Conservation (phyloP, 495 filamentous ascomycete species). For the Daldinia decipiens region DNA sequence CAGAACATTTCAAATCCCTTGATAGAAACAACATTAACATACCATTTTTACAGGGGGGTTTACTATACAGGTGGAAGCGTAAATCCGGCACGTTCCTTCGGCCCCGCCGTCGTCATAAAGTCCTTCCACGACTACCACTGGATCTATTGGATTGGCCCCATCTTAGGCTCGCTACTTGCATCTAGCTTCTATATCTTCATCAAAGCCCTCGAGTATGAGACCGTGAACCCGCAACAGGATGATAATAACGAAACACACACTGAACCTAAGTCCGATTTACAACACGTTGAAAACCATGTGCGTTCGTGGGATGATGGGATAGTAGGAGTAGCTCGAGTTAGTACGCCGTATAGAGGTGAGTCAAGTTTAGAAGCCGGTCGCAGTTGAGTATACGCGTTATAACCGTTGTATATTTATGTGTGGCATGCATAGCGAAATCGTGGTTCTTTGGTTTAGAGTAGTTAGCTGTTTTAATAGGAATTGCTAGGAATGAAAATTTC, state of each 20-base stretch:
- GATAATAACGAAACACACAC: background rate
- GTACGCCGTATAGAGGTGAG: conserved; percentile 10
- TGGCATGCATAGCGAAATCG: background rate
- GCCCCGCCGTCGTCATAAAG: conserved; percentile 65
- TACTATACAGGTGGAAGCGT: conserved; percentile 70
- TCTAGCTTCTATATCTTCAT: conserved; percentile 74
- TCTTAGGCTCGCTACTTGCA: conserved; percentile 68
- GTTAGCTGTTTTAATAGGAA: too few relatives aligned
- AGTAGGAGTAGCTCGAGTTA: background rate
- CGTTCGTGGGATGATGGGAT: conserved; percentile 17
- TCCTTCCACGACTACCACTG: conserved; percentile 74
- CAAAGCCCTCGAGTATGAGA: conserved; percentile 76
- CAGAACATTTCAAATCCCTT: background rate
- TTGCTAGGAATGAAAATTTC: too few relatives aligned
- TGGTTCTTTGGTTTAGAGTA: background rate
- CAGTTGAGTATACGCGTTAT: background rate
- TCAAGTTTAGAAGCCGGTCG: conserved; percentile 17
- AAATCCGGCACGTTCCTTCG: conserved; percentile 68
- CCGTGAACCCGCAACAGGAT: conserved; percentile 68
- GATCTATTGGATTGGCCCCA: conserved; percentile 74
- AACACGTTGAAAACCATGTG: background rate
- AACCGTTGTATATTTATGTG: background rate
- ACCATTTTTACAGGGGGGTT: conserved; percentile 51
- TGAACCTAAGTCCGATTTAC: background rate
- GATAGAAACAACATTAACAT: conserved; percentile 13